Percentiles rank a stretch among this genome's conserved stretches.
Conservation (phyloP, 225 moss, liverwort and hornwort genomes). For the Polytrichum formosum region DNA sequence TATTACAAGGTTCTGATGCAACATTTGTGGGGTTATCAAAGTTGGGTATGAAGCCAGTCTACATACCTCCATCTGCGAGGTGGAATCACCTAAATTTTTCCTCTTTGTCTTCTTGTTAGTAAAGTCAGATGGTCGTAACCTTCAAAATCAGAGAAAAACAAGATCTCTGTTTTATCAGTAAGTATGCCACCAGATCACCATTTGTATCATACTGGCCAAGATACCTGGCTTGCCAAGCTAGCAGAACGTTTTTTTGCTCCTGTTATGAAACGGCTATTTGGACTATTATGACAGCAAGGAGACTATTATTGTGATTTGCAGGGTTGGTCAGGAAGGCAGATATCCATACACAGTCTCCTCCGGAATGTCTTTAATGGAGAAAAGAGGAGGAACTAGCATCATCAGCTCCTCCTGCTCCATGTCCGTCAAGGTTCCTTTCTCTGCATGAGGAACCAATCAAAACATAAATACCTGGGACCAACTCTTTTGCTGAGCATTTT, state of each 20-base stretch:
- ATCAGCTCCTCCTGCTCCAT: constrained; percentile 79
- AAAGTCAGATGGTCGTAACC: constrained; percentile 60
- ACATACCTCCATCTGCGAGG: constrained; percentile 37
- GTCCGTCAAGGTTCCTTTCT: constrained; percentile 55
- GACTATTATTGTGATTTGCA: not conserved
- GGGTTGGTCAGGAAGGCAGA: constrained; percentile 10
- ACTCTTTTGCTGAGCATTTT: constrained; percentile 1
- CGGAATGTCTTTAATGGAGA: constrained; percentile 95
- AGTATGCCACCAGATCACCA: not conserved
- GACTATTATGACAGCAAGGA: constrained; percentile 9
- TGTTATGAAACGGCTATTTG: not conserved
- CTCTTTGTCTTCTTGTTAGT: constrained; percentile 44
- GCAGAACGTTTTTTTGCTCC: not conserved
- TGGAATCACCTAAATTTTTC: constrained; percentile 32
- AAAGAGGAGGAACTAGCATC: constrained; percentile 97
- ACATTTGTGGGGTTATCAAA: too few species aligned
- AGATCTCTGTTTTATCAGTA: constrained; percentile 3
- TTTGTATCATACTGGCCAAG: not conserved
- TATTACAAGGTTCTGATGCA: too few species aligned
- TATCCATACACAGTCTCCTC: constrained; percentile 82
- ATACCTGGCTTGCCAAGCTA: constrained; percentile 11
- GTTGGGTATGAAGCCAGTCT: constrained; percentile 7
- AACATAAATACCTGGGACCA: not conserved
- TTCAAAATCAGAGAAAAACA: constrained; percentile 16
- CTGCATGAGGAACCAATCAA: constrained; percentile 36